phyloP scores from a whole-genome alignment of 768 basidiomycete genomes.

The Auricularia heimuer region DNA sequence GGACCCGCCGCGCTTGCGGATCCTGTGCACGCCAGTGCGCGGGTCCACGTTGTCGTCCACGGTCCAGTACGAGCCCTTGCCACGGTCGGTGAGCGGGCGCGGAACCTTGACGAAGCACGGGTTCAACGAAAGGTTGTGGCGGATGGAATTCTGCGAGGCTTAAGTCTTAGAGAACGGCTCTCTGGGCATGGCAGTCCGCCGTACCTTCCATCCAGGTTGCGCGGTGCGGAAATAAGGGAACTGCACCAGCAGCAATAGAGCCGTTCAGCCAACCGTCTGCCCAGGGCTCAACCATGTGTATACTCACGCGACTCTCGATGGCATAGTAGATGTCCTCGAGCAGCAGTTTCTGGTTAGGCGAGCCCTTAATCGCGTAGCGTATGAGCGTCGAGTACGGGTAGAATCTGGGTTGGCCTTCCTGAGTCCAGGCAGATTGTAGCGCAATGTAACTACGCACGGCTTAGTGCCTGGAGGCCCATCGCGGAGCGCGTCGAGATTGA shows the following conservation, averaged over 20 bases:
- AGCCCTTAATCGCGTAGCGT: constrained; percentile 89
- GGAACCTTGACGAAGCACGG: constrained; percentile 89
- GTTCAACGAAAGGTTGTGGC: constrained; percentile 83
- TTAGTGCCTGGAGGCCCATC: constrained; percentile 85
- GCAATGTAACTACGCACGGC: constrained; percentile 26
- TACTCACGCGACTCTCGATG: constrained; percentile 74
- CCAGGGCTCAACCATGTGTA: no score
- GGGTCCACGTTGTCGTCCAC: constrained; percentile 86
- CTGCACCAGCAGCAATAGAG: constrained; percentile 25
- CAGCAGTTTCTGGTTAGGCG: constrained; percentile 75
- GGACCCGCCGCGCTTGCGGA: constrained; percentile 43
- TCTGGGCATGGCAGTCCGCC: constrained; percentile 13
- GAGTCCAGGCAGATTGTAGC: background rate
- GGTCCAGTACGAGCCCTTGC: constrained; percentile 88
- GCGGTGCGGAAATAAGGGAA: constrained; percentile 85
- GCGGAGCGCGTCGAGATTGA: constrained; percentile 77
- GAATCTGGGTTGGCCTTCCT: constrained; percentile 26
- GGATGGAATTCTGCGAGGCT: constrained; percentile 68
- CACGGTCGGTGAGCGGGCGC: constrained; percentile 82
- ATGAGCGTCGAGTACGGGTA: constrained; percentile 89
- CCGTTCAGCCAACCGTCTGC: no score
- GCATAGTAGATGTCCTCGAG: constrained; percentile 89
- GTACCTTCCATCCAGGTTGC: constrained; percentile 87
- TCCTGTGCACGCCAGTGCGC: constrained; percentile 78
- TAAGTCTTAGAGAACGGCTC: background rate